A percentile compares a stretch with the other conserved stretches of the same genome.
phyloP scores from a whole-genome alignment of 2,329 filamentous ascomycete genomes.

The Colletotrichum endophyticum region DNA sequence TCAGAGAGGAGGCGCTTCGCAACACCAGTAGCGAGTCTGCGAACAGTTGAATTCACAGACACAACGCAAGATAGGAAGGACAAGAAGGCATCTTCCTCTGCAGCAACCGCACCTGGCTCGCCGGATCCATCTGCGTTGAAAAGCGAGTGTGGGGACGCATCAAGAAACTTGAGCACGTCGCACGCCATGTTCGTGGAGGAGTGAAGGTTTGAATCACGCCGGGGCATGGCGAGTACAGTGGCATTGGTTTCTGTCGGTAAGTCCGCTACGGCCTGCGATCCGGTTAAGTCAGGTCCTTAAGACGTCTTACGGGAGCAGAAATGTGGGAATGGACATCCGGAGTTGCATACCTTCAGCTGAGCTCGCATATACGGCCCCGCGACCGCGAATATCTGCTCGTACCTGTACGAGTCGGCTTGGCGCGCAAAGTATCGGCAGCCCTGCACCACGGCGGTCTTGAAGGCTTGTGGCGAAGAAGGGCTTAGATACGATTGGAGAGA shows the following conservation, averaged over 20 bases:
- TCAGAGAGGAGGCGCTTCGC: constrained; percentile 52
- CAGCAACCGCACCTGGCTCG: neutral
- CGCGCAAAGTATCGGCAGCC: constrained; percentile 68
- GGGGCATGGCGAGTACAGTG: constrained; percentile 38
- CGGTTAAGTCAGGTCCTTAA: neutral
- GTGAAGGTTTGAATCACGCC: constrained; percentile 39
- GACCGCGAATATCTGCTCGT: constrained; percentile 59
- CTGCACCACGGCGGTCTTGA: constrained; percentile 68
- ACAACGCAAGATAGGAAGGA: constrained; percentile 60
- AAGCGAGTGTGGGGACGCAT: constrained; percentile 53
- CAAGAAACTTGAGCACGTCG: constrained; percentile 62
- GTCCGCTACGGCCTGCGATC: constrained; percentile 40
- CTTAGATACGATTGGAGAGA: constrained; percentile 63
- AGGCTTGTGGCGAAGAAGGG: constrained; percentile 59
- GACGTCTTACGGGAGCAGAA: neutral
- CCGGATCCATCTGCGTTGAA: constrained; percentile 37
- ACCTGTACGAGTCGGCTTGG: constrained; percentile 52
- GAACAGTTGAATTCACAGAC: constrained; percentile 54
- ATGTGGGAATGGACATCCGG: neutral
- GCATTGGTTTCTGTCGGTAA: constrained; percentile 39
- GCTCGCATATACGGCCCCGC: constrained; percentile 61
- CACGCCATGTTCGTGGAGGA: constrained; percentile 48
- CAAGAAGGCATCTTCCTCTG: constrained; percentile 48
- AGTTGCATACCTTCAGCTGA: constrained; percentile 57
- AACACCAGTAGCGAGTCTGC: constrained; percentile 52